A percentile compares a stretch with the other conserved stretches of the same genome.
Conservation (phyloP, 225 moss, liverwort and hornwort genomes). For the Pseudoscleropodium purum region DNA sequence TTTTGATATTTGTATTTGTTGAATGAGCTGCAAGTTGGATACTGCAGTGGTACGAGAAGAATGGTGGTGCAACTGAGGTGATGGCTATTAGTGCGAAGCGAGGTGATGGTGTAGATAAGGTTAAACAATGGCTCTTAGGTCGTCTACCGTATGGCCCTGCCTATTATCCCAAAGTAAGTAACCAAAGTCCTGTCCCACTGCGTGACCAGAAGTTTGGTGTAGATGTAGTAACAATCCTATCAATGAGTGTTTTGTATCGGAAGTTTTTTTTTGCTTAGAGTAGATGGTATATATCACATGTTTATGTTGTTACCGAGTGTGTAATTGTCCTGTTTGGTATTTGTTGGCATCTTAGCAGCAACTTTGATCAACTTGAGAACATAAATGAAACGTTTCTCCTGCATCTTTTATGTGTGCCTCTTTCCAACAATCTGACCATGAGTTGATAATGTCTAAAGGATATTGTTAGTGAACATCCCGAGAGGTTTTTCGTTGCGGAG, state of each 20-base stretch:
- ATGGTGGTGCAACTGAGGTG: constrained; percentile 62
- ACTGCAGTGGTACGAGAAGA: constrained; percentile 65
- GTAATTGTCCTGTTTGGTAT: background rate
- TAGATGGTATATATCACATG: background rate
- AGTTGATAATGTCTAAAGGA: constrained; percentile 34
- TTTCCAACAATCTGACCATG: background rate
- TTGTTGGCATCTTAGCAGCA: background rate
- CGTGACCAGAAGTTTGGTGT: background rate
- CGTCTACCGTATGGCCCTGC: constrained; percentile 72
- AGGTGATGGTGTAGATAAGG: constrained; percentile 58
- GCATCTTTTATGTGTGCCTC: background rate
- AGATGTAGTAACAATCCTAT: background rate
- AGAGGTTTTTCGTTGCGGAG: constrained; percentile 81
- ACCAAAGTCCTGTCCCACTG: background rate
- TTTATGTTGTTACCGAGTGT: background rate
- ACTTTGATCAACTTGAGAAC: background rate
- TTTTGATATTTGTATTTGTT: background rate
- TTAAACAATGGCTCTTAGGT: constrained; percentile 66
- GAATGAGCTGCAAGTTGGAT: background rate
- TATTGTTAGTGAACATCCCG: constrained; percentile 83
- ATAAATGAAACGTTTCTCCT: background rate
- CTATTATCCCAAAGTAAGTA: constrained; percentile 79
- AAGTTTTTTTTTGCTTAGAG: background rate
- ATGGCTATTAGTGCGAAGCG: constrained; percentile 76
- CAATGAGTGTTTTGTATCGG: background rate